Evolutionary conservation across 2,329 filamentous ascomycete species (phyloP), one percentile per base, ranked within the genome.

Genomic region (Cercospora zeina): DNA sequence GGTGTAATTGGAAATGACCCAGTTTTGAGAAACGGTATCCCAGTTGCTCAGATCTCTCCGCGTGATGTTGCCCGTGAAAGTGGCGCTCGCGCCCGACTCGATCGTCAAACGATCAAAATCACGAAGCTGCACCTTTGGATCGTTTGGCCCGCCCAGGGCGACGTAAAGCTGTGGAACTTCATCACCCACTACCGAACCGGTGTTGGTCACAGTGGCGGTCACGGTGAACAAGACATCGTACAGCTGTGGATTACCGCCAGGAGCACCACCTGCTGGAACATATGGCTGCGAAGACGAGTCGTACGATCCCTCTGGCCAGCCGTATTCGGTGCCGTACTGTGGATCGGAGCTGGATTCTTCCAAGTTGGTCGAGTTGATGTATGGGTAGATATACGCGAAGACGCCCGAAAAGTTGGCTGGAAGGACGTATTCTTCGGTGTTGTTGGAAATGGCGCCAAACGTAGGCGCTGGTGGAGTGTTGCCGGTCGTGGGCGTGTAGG

Each of bases 41-140:
- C 93, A 97, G 79, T 92, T 95, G 74, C 88, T 91, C 60, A 97
- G 69, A 72, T 97, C 93, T 61, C 91, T 86, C 39, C 93, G 84
- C 5, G 87, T 92, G 59, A 97, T 77, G 14, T 87, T 83, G 0
- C 85, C 87, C 0, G 76, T 81, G 79, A 95, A 96, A 1, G 81
- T 84, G 3, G 79, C 81, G 56, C 82, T 85, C 75, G 85, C 75
- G n/a, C 90, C 91, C 0, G 90, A 83, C 3, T 83, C 80, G 65
- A 97, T 87, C 54, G 81, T 82, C 62, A 96, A 76, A 51, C 91
- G 85, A 62, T 96, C 90, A 71, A 97, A 97, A 49, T 88, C 88
- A 21, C 58, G 34, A 11, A 60, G 36, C 37, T 60, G 58, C 45
- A 83, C 77, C 61, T 79, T 79, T 8, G 86, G 82, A 71, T 97